Percentiles rank a stretch among this genome's conserved stretches.
These are phyloP conservation scores for Rubroboletus pulcherrimus DNA, from an alignment of 768 basidiomycete genomes.

Conservation along the genomic window DNA sequence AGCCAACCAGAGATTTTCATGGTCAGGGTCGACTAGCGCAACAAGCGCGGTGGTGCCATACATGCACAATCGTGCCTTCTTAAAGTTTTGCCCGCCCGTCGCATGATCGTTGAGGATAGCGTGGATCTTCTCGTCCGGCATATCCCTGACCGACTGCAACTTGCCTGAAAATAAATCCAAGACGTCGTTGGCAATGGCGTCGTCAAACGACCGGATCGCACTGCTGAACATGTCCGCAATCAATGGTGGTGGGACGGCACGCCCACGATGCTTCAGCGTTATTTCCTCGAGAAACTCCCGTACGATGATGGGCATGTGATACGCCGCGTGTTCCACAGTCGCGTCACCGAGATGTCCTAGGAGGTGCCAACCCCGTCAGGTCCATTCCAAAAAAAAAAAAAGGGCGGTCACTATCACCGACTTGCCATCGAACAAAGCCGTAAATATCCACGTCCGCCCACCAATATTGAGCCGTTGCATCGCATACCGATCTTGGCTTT, in stretches of 20 bases:
- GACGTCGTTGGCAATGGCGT: slow-evolving; percentile 65
- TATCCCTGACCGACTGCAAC: slow-evolving; percentile 43
- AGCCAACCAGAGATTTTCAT: slow-evolving; percentile 71
- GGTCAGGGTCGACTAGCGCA: slow-evolving; percentile 65
- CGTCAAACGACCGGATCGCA: slow-evolving; percentile 59
- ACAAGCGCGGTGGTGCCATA: slow-evolving; percentile 77
- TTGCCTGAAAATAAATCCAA: slow-evolving; percentile 58
- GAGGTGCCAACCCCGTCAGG: slow-evolving; percentile 3
- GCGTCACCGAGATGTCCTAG: slow-evolving; percentile 67
- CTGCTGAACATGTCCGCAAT: slow-evolving; percentile 56
- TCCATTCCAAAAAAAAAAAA: neutral
- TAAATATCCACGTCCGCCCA: slow-evolving; percentile 59
- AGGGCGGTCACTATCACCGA: neutral
- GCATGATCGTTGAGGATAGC: slow-evolving; percentile 62
- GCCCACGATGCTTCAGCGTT: slow-evolving; percentile 34
- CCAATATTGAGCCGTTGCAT: slow-evolving; percentile 53
- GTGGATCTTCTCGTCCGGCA: slow-evolving; percentile 55
- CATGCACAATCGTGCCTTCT: slow-evolving; percentile 68
- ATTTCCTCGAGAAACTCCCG: slow-evolving; percentile 52
- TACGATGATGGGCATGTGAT: slow-evolving; percentile 65
- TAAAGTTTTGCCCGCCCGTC: slow-evolving; percentile 54
- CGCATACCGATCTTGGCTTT: slow-evolving; percentile 63
- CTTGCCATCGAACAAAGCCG: slow-evolving; percentile 69
- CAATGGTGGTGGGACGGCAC: slow-evolving; percentile 41
- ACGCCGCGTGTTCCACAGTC: slow-evolving; percentile 64